phyloP scores from a whole-genome alignment of 352 stramenopile genomes.

The Aphanomyces euteiches region DNA sequence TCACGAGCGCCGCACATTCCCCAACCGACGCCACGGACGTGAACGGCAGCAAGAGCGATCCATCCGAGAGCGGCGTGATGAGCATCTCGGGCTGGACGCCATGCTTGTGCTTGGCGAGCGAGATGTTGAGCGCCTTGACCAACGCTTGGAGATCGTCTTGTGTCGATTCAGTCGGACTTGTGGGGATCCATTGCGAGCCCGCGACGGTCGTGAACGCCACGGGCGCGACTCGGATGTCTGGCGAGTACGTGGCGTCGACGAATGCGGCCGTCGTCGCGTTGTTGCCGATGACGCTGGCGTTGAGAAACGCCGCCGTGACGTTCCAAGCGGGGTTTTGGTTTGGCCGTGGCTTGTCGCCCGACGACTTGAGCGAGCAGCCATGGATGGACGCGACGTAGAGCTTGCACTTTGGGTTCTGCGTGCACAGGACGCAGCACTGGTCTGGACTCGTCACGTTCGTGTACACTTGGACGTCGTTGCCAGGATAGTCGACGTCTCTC shows the following conservation, averaged over 20 bases:
- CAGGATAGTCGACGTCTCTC: neutral
- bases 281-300: too few relatives aligned
- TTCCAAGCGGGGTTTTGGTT: too few relatives aligned
- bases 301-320: too few relatives aligned
- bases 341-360: too few relatives aligned
- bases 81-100: neutral
- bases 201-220: neutral
- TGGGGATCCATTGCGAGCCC: neutral
- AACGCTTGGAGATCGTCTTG: neutral
- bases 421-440: neutral
- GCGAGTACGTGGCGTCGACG: neutral
- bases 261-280: neutral
- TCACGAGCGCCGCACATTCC: slow-evolving; percentile 5
- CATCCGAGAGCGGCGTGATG: neutral
- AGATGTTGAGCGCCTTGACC: neutral
- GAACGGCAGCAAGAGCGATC: slow-evolving; percentile 9
- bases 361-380: neutral
- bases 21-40: slow-evolving; percentile 9
- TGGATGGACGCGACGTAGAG: neutral
- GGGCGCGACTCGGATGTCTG: neutral
- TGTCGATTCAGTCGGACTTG: too few relatives aligned
- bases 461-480: neutral
- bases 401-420: neutral
- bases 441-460: neutral
- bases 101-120: neutral